A percentile compares a stretch with the other conserved stretches of the same genome.
phyloP scores from a whole-genome alignment of 352 stramenopile species.

The Globisporangium parvum region DNA sequence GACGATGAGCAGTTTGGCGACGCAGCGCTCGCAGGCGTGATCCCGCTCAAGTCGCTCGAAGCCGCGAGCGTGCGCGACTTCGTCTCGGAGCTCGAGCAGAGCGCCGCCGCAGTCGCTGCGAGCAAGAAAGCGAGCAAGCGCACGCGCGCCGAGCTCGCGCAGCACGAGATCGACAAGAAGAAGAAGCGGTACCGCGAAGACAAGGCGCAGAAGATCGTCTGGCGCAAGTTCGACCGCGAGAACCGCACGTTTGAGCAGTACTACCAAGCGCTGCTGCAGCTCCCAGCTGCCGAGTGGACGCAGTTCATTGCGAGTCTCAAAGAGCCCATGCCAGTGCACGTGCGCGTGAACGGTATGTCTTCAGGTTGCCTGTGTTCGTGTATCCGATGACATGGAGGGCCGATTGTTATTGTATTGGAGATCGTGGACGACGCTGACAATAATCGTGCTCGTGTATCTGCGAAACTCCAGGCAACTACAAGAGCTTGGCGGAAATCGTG shows the following conservation, averaged over 20 bases:
- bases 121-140: conserved; percentile 42
- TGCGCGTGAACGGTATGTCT: conserved; percentile 83
- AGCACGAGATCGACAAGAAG: conserved; percentile 42
- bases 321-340: conserved; percentile 69
- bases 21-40: conserved; percentile 19
- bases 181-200: conserved; percentile 58
- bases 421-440: no score
- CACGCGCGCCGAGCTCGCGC: conserved; percentile 41
- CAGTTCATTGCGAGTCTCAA: conserved; percentile 75
- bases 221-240: conserved; percentile 83
- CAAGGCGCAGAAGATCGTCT: conserved; percentile 82
- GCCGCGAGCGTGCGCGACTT: conserved; percentile 60
- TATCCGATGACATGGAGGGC: not conserved
- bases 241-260: conserved; percentile 80
- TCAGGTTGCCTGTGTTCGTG: conserved; percentile 15
- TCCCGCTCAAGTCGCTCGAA: conserved; percentile 69
- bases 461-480: conserved; percentile 42
- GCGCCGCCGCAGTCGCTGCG: conserved; percentile 13
- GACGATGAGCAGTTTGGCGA: conserved; percentile 20
- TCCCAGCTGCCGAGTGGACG: conserved; percentile 70
- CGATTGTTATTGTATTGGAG: no score
- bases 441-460: not conserved
- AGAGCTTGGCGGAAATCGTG: conserved; percentile 75
- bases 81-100: conserved; percentile 34
- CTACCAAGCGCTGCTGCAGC: conserved; percentile 69